These are phyloP conservation scores for Ustilago nuda DNA, from an alignment of 1,284 basidiomycete genomes.

Conservation along the genomic window DNA sequence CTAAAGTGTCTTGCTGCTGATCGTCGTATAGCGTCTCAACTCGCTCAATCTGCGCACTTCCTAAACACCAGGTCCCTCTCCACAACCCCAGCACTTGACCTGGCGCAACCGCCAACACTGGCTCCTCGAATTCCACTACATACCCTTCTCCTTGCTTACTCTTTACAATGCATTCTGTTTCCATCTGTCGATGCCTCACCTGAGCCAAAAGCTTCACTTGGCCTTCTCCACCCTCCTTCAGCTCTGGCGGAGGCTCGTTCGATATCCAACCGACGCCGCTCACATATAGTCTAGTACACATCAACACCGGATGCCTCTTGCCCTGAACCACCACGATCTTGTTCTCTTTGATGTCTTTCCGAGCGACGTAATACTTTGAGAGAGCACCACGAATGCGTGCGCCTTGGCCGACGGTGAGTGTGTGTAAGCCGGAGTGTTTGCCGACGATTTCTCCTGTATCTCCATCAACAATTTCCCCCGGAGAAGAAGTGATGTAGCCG, in stretches of 20 bases:
- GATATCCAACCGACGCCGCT: conserved; percentile 44
- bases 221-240: conserved; percentile 70
- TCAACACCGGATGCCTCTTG: conserved; percentile 78
- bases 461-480: conserved; percentile 77
- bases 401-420: conserved; percentile 86
- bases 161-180: conserved; percentile 73
- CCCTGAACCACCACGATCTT: conserved; percentile 81
- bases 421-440: conserved; percentile 82
- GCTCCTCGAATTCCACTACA: conserved; percentile 73
- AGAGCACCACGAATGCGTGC: conserved; percentile 77
- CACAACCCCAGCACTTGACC: conserved; percentile 85
- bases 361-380: conserved; percentile 79
- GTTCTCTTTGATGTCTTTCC: conserved; percentile 77
- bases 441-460: conserved; percentile 75
- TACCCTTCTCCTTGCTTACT: conserved; percentile 11
- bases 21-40: conserved; percentile 51
- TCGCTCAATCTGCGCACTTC: conserved; percentile 78
- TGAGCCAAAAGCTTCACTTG: conserved; percentile 79
- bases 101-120: conserved; percentile 78
- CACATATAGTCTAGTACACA: conserved; percentile 65
- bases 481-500: conserved; percentile 79
- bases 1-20: background rate
- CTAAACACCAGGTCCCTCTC: conserved; percentile 82
- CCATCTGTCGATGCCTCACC: conserved; percentile 79
- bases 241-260: conserved; percentile 31